Conservation (phyloP, 495 filamentous ascomycete species). For the Xylaria castorea region DNA sequence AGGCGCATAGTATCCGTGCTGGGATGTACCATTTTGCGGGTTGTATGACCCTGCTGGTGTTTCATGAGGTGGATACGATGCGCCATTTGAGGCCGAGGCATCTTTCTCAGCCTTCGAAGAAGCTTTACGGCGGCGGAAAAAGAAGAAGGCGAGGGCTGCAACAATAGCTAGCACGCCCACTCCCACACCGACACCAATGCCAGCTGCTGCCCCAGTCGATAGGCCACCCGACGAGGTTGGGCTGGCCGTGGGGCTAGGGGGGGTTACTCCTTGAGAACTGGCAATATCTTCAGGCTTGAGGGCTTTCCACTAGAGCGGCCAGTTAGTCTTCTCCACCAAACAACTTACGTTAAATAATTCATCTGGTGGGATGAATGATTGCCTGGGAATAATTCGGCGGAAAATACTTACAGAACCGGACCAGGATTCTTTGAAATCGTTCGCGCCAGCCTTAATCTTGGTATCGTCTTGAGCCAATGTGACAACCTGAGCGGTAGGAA, state of each 20-base stretch:
- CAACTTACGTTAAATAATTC: background rate
- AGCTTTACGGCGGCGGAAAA: slow-evolving; percentile 46
- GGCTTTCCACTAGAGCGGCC: slow-evolving; percentile 40
- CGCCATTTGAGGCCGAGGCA: background rate
- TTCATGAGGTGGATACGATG: background rate
- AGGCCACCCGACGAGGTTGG: slow-evolving; percentile 36
- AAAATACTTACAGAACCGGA: slow-evolving; percentile 31
- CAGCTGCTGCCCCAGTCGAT: slow-evolving; percentile 49
- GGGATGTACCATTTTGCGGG: slow-evolving; percentile 18
- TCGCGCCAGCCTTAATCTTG: slow-evolving; percentile 37
- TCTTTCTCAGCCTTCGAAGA: background rate
- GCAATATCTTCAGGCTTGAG: slow-evolving; percentile 31
- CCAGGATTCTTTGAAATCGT: slow-evolving; percentile 49
- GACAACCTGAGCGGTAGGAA: slow-evolving; percentile 33
- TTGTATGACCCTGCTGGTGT: slow-evolving; percentile 13
- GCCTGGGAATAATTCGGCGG: background rate
- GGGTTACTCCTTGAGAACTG: slow-evolving; percentile 17
- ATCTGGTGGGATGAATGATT: background rate
- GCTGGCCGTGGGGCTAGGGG: slow-evolving; percentile 27
- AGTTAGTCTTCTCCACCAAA: background rate
- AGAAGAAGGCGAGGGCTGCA: slow-evolving; percentile 45
- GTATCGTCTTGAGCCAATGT: slow-evolving; percentile 28
- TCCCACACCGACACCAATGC: slow-evolving; percentile 51
- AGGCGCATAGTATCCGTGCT: slow-evolving; percentile 36
- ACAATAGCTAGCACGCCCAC: slow-evolving; percentile 44